These are phyloP conservation scores for Reutealis trisperma DNA, from an alignment of 345 rosid genomes.

Conservation along the genomic window DNA sequence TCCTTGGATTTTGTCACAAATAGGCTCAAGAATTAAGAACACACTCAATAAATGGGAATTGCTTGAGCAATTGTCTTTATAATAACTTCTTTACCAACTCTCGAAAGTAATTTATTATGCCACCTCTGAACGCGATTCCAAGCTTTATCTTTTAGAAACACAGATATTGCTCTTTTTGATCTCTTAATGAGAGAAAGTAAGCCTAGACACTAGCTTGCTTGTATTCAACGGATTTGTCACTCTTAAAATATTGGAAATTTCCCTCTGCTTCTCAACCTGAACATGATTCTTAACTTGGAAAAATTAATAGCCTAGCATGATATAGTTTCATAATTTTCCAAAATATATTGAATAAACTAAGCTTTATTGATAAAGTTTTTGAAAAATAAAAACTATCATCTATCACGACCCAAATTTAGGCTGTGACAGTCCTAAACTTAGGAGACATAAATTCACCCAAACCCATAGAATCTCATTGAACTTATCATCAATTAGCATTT, in stretches of 20 bases:
- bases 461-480: no score
- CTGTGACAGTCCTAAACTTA: no score
- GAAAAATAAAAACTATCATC: background rate
- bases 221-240: background rate
- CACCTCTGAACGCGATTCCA: background rate
- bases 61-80: background rate
- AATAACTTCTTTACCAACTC: background rate
- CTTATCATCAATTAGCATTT: no score
- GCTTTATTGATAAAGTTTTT: background rate
- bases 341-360: background rate
- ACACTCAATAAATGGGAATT: background rate
- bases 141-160: background rate
- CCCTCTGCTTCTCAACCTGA: background rate
- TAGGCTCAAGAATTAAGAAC: background rate
- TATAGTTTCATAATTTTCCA: background rate
- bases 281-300: background rate
- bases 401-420: no score
- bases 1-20: background rate
- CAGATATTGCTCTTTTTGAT: background rate
- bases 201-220: background rate
- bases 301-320: background rate
- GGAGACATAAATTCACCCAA: no score
- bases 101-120: background rate
- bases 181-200: background rate
- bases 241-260: background rate